phyloP scores from a whole-genome alignment of 805 yeast species.

The Cyberlindnera veronae region DNA sequence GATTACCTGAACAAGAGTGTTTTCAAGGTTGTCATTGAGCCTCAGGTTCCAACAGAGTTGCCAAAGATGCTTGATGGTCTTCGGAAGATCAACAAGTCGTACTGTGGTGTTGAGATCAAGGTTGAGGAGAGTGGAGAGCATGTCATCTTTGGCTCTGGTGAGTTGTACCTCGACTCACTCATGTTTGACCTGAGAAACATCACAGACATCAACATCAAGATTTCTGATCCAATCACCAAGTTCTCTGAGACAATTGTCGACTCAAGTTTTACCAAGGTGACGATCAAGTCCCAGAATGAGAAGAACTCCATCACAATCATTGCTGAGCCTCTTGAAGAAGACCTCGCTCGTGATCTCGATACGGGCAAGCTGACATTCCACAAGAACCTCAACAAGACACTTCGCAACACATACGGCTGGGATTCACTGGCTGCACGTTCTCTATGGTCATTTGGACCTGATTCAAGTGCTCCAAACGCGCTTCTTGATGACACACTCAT shows the following conservation, averaged over 20 bases:
- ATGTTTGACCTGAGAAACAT: conserved; percentile 66
- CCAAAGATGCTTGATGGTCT: conserved; percentile 73
- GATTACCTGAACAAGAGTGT: conserved; percentile 52
- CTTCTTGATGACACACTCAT: conserved; percentile 70
- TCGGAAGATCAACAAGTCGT: conserved; percentile 55
- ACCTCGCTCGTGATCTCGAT: conserved; percentile 55
- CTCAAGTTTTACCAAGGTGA: conserved; percentile 64
- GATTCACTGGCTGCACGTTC: conserved; percentile 82
- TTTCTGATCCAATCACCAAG: conserved; percentile 78
- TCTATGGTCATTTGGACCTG: conserved; percentile 74
- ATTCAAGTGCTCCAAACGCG: conserved; percentile 48
- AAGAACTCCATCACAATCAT: conserved; percentile 60
- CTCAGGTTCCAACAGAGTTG: conserved; percentile 71
- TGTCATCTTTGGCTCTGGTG: conserved; percentile 79
- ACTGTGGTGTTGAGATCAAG: conserved; percentile 61
- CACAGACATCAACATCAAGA: conserved; percentile 65
- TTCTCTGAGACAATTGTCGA: conserved; percentile 76
- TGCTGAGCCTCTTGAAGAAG: conserved; percentile 68
- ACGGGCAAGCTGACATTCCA: conserved; percentile 43
- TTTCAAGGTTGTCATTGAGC: conserved; percentile 80
- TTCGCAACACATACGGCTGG: conserved; percentile 66
- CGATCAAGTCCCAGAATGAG: conserved; percentile 53
- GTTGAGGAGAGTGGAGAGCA: conserved; percentile 91
- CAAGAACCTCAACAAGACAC: conserved; percentile 50
- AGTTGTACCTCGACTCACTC: conserved; percentile 78